Conservation (phyloP, 768 basidiomycete genomes). For the Termitomyces sp. region DNA sequence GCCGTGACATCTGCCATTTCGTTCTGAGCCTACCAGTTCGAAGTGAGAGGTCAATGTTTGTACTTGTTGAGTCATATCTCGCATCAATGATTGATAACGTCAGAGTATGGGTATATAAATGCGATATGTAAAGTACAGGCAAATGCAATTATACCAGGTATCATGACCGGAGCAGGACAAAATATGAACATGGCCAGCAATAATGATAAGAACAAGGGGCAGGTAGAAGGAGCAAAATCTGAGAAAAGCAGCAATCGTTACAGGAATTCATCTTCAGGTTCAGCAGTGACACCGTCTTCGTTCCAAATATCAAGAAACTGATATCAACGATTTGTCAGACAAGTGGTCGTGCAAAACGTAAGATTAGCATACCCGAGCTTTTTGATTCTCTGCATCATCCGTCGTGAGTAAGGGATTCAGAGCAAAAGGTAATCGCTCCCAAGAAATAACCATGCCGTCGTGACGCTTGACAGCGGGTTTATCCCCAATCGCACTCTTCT, state of each 20-base stretch:
- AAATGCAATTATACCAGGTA: conserved; percentile 5
- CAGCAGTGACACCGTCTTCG: conserved; percentile 68
- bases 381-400: conserved; percentile 58
- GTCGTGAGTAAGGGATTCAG: conserved; percentile 50
- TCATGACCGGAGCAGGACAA: not conserved
- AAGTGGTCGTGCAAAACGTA: not conserved
- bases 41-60: conserved; percentile 7
- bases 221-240: not conserved
- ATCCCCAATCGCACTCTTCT: conserved; percentile 89
- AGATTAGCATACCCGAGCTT: conserved; percentile 45
- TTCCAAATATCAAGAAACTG: conserved; percentile 80
- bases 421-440: conserved; percentile 72
- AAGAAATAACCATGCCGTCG: conserved; percentile 56
- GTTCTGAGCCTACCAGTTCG: not conserved
- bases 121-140: conserved; percentile 1
- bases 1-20: conserved; percentile 24
- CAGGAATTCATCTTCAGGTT: conserved; percentile 48
- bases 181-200: not conserved
- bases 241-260: conserved; percentile 13
- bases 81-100: not conserved
- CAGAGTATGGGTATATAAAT: not conserved
- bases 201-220: not conserved
- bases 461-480: conserved; percentile 63
- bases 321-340: not conserved
- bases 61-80: conserved; percentile 1